Base-by-base conservation (phyloP, 2,329 filamentous ascomycete species). In the Fusarium annulatum region DNA sequence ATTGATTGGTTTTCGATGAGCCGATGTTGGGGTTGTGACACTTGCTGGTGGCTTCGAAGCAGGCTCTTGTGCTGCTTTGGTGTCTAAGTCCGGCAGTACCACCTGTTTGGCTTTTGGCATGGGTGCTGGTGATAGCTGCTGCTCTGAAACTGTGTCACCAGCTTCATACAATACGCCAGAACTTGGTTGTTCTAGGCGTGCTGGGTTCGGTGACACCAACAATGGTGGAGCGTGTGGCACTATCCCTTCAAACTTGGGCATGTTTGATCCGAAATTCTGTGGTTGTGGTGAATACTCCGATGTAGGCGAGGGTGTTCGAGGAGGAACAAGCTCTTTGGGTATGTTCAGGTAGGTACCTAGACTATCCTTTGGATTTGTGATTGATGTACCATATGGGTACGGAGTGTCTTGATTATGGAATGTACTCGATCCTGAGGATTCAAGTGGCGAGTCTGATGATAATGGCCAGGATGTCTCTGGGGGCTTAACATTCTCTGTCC, bases 231-330 rank as follows among this genome's bases (percentile, higher is more conserved):
- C 61, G 30, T 45, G 66, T 16, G 51, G 41, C 16, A 71, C 61
- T 48, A 48, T 55, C 19, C 62, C 67, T 19, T 67, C 67, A 26
- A 67, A 67, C 33, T 49, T 67, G 33, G 67, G 51, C 26, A 67
- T 45, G n/a, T 39, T 61, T 26, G 67, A 41, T 28, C 42, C 48
- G 11, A 41, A 55, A 16, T 28, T 21, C 21, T 71, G 51, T n/a
- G 33, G 56, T 3, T 71, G 62, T 7, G 52, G 51, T n/a, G 57
- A 46, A 39, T 59, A 61, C 26, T 55, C 56, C 33, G 71, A 56
- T 28, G 53, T 53, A 39, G 62, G 56, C n/a, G 71, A 74, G 16
- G 71, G 67, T 28, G 69, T 68, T 26, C 33, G 67, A 64, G 66
- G 45, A 18, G 56, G 39, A 10, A 46, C 30, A 28, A 58, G 52